Evolutionary conservation across 2,329 filamentous ascomycete genomes (phyloP).

Genomic region (Exserohilum turcica): DNA sequence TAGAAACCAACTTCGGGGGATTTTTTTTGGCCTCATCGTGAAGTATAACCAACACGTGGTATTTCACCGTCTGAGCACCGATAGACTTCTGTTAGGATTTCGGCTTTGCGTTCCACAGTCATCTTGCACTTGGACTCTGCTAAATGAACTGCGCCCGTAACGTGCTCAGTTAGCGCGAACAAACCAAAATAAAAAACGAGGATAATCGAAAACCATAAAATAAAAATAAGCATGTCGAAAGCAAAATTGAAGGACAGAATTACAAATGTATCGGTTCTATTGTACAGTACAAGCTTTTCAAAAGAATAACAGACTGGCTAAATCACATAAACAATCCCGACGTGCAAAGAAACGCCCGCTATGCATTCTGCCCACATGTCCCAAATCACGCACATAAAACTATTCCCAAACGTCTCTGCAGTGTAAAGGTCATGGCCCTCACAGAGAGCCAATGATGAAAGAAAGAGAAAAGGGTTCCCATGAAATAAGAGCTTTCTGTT

Average conservation of each 20-base stretch:
- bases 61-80: too few relatives aligned
- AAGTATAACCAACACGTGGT: too few relatives aligned
- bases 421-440: not conserved
- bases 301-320: not conserved
- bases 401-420: not conserved
- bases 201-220: too few relatives aligned
- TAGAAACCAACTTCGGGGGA: too few relatives aligned
- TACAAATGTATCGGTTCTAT: not conserved
- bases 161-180: too few relatives aligned
- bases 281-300: slow-evolving; percentile 4
- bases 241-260: not conserved
- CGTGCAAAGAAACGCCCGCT: slow-evolving; percentile 13
- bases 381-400: slow-evolving; percentile 3
- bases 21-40: too few relatives aligned
- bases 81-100: too few relatives aligned
- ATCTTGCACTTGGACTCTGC: too few relatives aligned
- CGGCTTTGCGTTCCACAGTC: too few relatives aligned
- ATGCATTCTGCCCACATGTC: slow-evolving; percentile 12
- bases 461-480: not conserved
- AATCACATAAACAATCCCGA: not conserved
- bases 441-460: not conserved
- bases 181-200: too few relatives aligned
- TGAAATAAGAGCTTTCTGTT: not conserved
- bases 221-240: not conserved
- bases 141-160: too few relatives aligned